Evolutionary conservation across 2,329 filamentous ascomycete genomes (phyloP).

Genomic region (Ophiostoma montium): DNA sequence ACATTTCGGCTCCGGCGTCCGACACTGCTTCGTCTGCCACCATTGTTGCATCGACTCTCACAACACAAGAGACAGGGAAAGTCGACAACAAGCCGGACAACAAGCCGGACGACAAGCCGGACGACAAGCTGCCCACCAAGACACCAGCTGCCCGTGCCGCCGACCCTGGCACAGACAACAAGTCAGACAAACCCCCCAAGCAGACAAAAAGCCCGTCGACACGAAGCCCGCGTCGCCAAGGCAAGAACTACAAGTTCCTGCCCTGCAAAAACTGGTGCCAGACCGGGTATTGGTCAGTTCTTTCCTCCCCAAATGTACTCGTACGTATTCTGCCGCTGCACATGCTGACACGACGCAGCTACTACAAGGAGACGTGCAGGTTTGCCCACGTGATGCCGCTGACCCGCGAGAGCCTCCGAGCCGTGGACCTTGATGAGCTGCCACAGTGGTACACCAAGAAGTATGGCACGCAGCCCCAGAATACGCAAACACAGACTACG

Average conservation of each 20-base stretch:
- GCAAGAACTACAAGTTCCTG: slow-evolving; percentile 8
- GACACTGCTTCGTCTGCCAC: no score
- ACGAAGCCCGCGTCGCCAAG: neutral
- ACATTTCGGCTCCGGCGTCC: no score
- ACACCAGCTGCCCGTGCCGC: no score
- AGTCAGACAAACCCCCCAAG: no score
- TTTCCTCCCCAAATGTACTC: no score
- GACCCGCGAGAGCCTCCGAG: slow-evolving; percentile 24
- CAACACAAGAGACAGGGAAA: neutral
- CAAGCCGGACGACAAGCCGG: no score
- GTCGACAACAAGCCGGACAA: no score
- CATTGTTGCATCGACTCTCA: neutral
- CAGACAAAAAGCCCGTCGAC: neutral
- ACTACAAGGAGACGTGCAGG: slow-evolving; percentile 28
- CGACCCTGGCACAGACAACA: no score
- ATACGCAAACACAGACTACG: no score
- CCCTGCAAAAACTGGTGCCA: slow-evolving; percentile 35
- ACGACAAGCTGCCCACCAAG: no score
- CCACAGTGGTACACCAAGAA: slow-evolving; percentile 28
- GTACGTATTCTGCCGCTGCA: no score
- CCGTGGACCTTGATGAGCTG: slow-evolving; percentile 27
- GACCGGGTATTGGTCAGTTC: slow-evolving; percentile 25
- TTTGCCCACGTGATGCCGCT: slow-evolving; percentile 34
- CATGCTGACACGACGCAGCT: slow-evolving; percentile 17
- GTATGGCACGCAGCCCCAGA: neutral